Base-by-base conservation (phyloP, 2,329 filamentous ascomycete species). In the Arthrobotrys conoides region DNA sequence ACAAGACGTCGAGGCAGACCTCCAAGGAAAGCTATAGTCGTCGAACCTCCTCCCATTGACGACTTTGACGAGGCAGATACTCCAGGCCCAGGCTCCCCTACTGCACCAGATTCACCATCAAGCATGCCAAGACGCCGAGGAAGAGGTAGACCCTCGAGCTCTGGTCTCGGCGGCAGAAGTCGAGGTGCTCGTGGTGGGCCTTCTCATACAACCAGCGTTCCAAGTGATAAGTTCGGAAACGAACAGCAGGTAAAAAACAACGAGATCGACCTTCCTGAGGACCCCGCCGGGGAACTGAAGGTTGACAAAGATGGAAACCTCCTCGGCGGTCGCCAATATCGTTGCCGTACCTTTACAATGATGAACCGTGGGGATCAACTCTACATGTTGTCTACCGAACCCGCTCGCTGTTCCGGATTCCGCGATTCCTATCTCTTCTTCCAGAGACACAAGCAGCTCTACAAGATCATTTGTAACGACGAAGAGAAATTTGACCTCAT, bases 361-460 rank as follows among this genome's bases (percentile, higher is more conserved):
- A 94, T 95, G 18, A 91, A 96, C 82, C 89, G 96, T 82, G 94
- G 93, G 30, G 91, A 96, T 81, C 97, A 97, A 85, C 89, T 98
- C 5, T 99, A 98, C 86, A 99, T 99, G 96, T 89, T 99, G 66
- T 96, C 96, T 41, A 99, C 96, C 16, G 96, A 99, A 85, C 98
- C 96, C 84, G 96, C 96, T 24, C 90, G 96, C 81, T 94, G 97
- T 3, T 87, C 98, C 22, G 93, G 94, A 57, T 99, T 99, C 84
- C 90, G 96, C 79, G 96, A 99, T 84, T 97, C 94, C n/a, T 99
- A 99, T 84, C 88, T 99, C 41, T 87, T 99, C 16, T 99, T 99
- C 87, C 98, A 98, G 88, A 97, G 98, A 86, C 98, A 99, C 84
- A 89, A 95, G 81, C 98, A 96, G 1, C 87, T 99, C 8, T 97